Conservation (phyloP, 2,329 filamentous ascomycete species). For the Pyrenophora seminiperda region DNA sequence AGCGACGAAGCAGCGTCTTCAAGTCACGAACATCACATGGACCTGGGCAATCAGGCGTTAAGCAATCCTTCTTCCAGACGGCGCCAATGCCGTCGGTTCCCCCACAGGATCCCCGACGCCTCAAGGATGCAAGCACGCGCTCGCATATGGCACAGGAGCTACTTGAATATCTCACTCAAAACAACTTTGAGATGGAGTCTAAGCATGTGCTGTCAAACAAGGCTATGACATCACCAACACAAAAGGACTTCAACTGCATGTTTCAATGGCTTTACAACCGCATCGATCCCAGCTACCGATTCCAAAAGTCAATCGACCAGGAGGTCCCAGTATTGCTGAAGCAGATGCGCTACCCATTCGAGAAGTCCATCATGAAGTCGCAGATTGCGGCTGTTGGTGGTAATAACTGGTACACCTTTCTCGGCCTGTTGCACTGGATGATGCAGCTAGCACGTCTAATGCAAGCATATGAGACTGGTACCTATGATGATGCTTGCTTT, state of each 20-base stretch:
- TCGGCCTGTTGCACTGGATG: conserved; percentile 97
- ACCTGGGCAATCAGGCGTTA: conserved; percentile 67
- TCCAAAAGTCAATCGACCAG: conserved; percentile 92
- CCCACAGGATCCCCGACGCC: conserved; percentile 81
- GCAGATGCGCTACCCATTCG: conserved; percentile 91
- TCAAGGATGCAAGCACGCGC: conserved; percentile 81
- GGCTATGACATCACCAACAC: conserved; percentile 88
- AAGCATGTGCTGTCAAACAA: conserved; percentile 92
- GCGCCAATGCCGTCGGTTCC: conserved; percentile 80
- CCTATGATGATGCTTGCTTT: conserved; percentile 87
- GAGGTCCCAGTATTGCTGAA: conserved; percentile 93
- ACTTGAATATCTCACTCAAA: conserved; percentile 85
- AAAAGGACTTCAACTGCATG: conserved; percentile 97
- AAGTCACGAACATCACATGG: conserved; percentile 64
- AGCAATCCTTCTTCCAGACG: conserved; percentile 95
- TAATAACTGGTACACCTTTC: conserved; percentile 94
- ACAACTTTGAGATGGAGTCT: conserved; percentile 98
- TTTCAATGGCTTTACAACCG: conserved; percentile 98
- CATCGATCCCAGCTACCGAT: conserved; percentile 91
- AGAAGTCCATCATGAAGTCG: conserved; percentile 94
- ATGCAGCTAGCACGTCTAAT: conserved; percentile 97
- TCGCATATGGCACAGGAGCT: conserved; percentile 85
- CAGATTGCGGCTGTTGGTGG: conserved; percentile 93
- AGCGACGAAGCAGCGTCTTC: conserved; percentile 75
- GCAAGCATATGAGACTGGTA: conserved; percentile 76